Percentiles rank a stretch among this genome's conserved stretches.
These are phyloP conservation scores for Cochlearia excelsa DNA, from an alignment of 345 rosid genomes.

Conservation along the genomic window DNA sequence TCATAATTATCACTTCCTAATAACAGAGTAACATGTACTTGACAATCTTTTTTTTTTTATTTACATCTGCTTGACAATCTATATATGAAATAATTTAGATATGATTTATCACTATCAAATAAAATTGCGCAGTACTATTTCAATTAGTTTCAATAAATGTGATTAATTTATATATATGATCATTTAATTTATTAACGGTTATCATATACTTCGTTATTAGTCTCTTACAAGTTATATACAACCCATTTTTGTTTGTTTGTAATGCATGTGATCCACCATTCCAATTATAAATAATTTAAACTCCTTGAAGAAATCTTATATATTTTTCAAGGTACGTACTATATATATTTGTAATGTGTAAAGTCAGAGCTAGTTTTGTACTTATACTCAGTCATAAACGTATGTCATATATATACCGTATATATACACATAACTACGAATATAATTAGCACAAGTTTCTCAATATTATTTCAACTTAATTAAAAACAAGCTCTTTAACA, in stretches of 20 bases:
- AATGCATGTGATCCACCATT: conserved; percentile 38
- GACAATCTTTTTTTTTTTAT: conserved; percentile 18
- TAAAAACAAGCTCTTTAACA: too few species aligned
- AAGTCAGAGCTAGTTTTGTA: conserved; percentile 11
- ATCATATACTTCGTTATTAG: conserved; percentile 14
- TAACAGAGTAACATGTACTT: conserved; percentile 36
- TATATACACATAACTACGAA: not conserved
- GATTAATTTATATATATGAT: not conserved
- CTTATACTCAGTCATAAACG: too few species aligned
- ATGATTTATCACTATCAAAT: conserved; percentile 9
- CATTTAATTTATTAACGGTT: conserved; percentile 10
- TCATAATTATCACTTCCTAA: conserved; percentile 30
- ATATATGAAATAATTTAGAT: conserved; percentile 24
- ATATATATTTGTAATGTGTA: not conserved
- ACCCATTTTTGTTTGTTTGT: conserved; percentile 23
- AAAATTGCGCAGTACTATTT: not conserved
- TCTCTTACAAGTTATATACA: conserved; percentile 11
- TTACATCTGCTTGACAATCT: conserved; percentile 36
- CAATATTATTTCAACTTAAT: not conserved
- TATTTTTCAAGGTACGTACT: not conserved
- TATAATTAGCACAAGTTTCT: conserved; percentile 1
- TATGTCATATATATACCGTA: too few species aligned
- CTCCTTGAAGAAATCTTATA: conserved; percentile 4
- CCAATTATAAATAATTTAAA: not conserved
- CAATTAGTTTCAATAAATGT: conserved; percentile 1